Evolutionary conservation across 495 filamentous ascomycete genomes (phyloP).

Genomic region (Trichoderma reesei): DNA sequence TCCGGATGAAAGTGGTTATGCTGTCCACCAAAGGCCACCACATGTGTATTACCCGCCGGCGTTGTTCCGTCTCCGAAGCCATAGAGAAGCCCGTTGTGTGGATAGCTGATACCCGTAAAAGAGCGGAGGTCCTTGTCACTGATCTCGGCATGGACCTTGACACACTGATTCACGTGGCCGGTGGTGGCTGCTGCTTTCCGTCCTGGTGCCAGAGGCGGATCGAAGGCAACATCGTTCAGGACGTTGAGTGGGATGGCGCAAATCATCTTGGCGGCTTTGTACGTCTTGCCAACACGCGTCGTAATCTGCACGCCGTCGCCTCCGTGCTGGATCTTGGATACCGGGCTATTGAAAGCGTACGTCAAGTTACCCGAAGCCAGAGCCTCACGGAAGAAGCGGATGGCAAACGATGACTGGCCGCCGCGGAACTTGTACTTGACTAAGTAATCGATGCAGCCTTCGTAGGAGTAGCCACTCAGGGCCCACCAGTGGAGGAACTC

Average conservation of each 20-base stretch:
- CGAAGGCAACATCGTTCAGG: neutral
- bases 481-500: conserved; percentile 4
- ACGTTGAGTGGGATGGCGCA: neutral
- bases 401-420: conserved; percentile 1
- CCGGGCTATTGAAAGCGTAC: neutral
- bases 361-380: conserved; percentile 1
- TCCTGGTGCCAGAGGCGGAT: neutral
- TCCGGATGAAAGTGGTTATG: neutral
- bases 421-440: conserved; percentile 4
- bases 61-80: neutral
- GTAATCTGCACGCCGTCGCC: neutral
- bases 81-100: neutral
- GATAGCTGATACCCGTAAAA: conserved; percentile 3
- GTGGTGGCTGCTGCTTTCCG: conserved; percentile 1
- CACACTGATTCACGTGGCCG: neutral
- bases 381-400: neutral
- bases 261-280: neutral
- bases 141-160: conserved; percentile 5
- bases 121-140: neutral
- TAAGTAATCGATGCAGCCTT: neutral
- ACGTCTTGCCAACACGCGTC: neutral
- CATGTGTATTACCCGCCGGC: neutral
- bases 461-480: neutral
- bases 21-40: neutral
- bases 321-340: neutral